Evolutionary conservation across 2,329 filamentous ascomycete genomes (phyloP).

Genomic region (Fusarium napiforme): DNA sequence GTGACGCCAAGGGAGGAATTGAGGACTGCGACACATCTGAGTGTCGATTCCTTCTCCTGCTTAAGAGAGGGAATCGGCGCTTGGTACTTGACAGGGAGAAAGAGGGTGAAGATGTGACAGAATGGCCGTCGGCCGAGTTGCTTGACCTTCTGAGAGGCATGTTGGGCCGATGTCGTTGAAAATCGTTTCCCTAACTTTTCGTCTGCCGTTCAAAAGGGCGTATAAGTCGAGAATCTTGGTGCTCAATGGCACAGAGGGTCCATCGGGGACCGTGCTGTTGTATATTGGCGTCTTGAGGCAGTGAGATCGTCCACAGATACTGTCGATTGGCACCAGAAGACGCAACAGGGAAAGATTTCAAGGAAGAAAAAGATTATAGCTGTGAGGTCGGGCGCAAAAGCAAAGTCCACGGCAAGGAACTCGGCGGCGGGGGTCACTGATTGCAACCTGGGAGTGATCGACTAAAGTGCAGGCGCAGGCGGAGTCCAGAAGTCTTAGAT

Average conservation of each 20-base stretch:
- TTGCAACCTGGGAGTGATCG: constrained; percentile 29
- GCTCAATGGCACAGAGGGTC: constrained; percentile 33
- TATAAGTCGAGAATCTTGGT: constrained; percentile 15
- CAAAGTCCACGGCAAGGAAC: constrained; percentile 18
- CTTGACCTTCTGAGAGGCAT: constrained; percentile 45
- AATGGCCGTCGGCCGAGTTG: constrained; percentile 41
- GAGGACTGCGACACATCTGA: constrained; percentile 41
- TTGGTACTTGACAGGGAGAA: constrained; percentile 43
- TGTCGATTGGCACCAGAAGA: constrained; percentile 8
- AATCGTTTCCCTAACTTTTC: constrained; percentile 4
- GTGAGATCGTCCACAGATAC: background rate
- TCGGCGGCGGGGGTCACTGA: constrained; percentile 33
- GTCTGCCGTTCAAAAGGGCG: background rate
- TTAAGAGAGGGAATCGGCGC: constrained; percentile 48
- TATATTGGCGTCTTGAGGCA: constrained; percentile 8
- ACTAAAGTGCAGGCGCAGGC: constrained; percentile 28
- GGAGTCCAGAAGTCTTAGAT: constrained; percentile 31
- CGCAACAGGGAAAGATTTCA: constrained; percentile 10
- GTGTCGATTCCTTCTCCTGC: constrained; percentile 42
- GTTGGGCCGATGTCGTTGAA: constrained; percentile 18
- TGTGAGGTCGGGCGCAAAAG: constrained; percentile 25
- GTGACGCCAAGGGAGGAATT: constrained; percentile 17
- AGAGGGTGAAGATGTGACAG: constrained; percentile 35
- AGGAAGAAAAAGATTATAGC: constrained; percentile 22
- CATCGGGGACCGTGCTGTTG: constrained; percentile 24